Evolutionary conservation across 2,329 filamentous ascomycete species (phyloP).

Genomic region (Trichoderma breve): DNA sequence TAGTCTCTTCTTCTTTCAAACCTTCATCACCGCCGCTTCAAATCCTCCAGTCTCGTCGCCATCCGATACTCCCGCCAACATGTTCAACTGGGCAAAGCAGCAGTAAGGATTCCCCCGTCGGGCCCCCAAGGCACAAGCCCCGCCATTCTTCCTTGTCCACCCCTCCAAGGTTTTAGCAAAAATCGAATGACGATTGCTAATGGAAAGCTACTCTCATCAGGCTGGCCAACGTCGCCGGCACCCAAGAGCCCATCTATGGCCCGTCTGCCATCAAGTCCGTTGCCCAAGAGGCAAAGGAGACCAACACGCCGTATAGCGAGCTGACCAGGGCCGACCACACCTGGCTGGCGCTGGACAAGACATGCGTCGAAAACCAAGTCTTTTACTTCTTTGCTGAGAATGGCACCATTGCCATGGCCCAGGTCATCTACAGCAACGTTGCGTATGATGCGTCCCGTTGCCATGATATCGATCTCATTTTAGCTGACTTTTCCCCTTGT

Average conservation of each 20-base stretch:
- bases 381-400: conserved; percentile 86
- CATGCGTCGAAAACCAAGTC: conserved; percentile 88
- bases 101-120: conserved; percentile 56
- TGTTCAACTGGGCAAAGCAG: conserved; percentile 95
- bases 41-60: not conserved
- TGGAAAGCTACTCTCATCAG: conserved; percentile 36
- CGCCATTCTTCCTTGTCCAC: not conserved
- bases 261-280: conserved; percentile 84
- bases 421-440: conserved; percentile 98
- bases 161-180: not conserved
- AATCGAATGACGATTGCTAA: conserved; percentile 11
- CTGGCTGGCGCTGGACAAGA: conserved; percentile 79
- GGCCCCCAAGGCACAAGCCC: not conserved
- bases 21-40: not conserved
- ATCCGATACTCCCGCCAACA: conserved; percentile 42
- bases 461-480: not conserved
- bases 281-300: conserved; percentile 70
- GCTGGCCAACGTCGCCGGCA: conserved; percentile 81
- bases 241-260: conserved; percentile 94
- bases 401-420: conserved; percentile 73
- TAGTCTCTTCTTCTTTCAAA: not conserved
- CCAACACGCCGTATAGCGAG: conserved; percentile 70
- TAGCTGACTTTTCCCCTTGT: not conserved
- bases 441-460: conserved; percentile 57
- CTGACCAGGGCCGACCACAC: conserved; percentile 73